phyloP scores from a whole-genome alignment of 176 grass and related monocot species.

The Triticum aestivum region IWGSC_CS_RefSeq_v2.1 NC_057801.1:200523492-200523991 shows the following conservation, averaged over 20 bases:
- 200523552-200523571: not conserved
- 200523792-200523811: constrained; percentile 5
- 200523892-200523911: no score
- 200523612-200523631: not conserved
- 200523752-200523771: constrained; percentile 14
- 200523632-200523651: not conserved
- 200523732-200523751: not conserved
- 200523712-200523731: constrained; percentile 17
- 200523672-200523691: not conserved
- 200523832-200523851: not conserved
- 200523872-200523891: no score
- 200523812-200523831: constrained; percentile 35
- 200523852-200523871: no score
- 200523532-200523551: no score
- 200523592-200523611: constrained; percentile 16
- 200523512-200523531: no score
- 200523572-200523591: not conserved
- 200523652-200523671: not conserved
- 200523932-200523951: no score
- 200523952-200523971: no score
- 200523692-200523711: not conserved
- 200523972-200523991: no score
- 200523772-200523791: constrained; percentile 12
- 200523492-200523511: no score
- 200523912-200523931: no score